These are phyloP conservation scores for Vitis hybrid DNA, from an alignment of 177 flowering plant species.

Conservation along the genomic window DNA sequence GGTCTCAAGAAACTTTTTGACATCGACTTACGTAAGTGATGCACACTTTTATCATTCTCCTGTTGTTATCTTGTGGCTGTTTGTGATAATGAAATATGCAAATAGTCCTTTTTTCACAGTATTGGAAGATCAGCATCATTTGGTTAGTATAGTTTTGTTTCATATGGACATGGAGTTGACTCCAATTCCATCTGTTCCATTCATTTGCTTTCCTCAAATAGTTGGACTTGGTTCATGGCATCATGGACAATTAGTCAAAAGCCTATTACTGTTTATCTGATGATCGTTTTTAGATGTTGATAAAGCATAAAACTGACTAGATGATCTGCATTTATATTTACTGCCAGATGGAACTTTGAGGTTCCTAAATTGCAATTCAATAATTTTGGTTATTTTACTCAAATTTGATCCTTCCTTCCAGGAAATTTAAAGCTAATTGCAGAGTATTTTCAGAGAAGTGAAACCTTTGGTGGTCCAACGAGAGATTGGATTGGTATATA, in stretches of 20 bases:
- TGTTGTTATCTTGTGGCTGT: not conserved
- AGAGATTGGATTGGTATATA: constrained; percentile 94
- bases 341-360: no score
- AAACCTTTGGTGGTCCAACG: constrained; percentile 80
- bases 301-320: no score
- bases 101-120: no score
- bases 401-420: constrained; percentile 26
- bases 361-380: no score
- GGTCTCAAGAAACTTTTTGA: constrained; percentile 95
- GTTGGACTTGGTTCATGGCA: no score
- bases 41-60: not conserved
- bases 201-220: no score
- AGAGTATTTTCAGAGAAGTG: constrained; percentile 89
- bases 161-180: no score
- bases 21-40: constrained; percentile 81
- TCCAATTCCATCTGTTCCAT: no score
- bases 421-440: constrained; percentile 90
- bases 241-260: not conserved
- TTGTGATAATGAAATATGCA: not conserved
- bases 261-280: not conserved
- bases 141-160: no score
- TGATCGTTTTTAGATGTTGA: not conserved
- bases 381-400: constrained; percentile 7
- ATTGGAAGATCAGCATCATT: no score
- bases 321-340: no score